phyloP scores from a whole-genome alignment of 352 stramenopile genomes.

The Peronospora farinosa region DNA sequence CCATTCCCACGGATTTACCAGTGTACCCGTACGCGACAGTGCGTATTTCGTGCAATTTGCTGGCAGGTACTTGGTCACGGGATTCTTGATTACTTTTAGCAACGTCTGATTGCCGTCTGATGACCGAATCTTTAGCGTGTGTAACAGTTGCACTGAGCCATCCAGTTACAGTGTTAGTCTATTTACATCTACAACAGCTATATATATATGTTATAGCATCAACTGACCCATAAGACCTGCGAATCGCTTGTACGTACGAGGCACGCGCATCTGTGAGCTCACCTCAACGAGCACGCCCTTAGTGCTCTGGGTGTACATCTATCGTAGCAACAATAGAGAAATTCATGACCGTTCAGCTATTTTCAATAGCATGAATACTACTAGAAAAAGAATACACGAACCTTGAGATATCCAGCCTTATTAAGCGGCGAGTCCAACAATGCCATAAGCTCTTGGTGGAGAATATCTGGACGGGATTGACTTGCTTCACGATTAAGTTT shows the following conservation, averaged over 20 bases:
- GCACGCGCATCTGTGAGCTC: conserved; percentile 96
- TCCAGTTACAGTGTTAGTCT: conserved; percentile 28
- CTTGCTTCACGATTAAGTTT: conserved; percentile 95
- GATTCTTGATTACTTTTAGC: conserved; percentile 99
- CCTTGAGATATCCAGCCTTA: conserved; percentile 96
- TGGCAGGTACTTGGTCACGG: conserved; percentile 94
- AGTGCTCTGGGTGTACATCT: conserved; percentile 92
- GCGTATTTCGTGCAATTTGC: conserved; percentile 94
- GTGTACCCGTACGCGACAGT: conserved; percentile 88
- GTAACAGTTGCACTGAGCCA: conserved; percentile 94
- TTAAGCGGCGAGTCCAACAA: conserved; percentile 98
- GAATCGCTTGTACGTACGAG: conserved; percentile 99
- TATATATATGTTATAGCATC: conserved; percentile 1
- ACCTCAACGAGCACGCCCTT: conserved; percentile 98
- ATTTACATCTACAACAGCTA: neutral
- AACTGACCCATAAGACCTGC: conserved; percentile 90
- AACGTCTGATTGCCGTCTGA: conserved; percentile 94
- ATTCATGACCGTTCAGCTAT: neutral
- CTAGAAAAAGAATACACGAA: conserved; percentile 21
- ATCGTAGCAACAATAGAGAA: conserved; percentile 1
- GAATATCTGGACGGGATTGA: conserved; percentile 97
- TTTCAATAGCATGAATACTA: conserved; percentile 1
- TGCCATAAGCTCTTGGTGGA: conserved; percentile 98
- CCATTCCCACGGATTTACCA: conserved; percentile 94
- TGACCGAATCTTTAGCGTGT: conserved; percentile 99